These are phyloP conservation scores for Psilocybe tampanensis DNA, from an alignment of 768 basidiomycete species.

Conservation along the genomic window DNA sequence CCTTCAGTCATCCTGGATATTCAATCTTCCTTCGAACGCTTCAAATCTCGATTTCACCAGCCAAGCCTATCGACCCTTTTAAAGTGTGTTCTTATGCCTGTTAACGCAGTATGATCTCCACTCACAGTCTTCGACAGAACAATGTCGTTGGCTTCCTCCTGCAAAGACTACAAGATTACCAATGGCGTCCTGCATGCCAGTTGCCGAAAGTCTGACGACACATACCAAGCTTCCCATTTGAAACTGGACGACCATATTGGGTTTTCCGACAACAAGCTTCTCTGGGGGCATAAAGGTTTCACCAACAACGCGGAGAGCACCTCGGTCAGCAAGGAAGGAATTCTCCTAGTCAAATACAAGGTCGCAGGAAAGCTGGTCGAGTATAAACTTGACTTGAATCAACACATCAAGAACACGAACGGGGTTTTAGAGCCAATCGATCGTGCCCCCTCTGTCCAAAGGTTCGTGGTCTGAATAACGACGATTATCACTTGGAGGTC, in stretches of 20 bases:
- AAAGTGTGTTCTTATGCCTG: not conserved
- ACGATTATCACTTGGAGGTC: not conserved
- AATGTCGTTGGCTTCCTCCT: not conserved
- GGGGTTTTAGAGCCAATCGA: constrained; percentile 11
- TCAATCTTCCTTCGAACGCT: constrained; percentile 10
- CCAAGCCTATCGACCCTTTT: not conserved
- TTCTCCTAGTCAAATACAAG: constrained; percentile 17
- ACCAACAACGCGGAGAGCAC: constrained; percentile 12
- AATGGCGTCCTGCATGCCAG: constrained; percentile 16
- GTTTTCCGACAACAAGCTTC: constrained; percentile 16
- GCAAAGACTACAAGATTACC: not conserved
- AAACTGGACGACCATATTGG: constrained; percentile 20
- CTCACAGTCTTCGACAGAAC: not conserved
- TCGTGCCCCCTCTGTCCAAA: constrained; percentile 7
- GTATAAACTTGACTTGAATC: constrained; percentile 17
- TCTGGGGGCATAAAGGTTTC: constrained; percentile 18
- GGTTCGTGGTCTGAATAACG: not conserved
- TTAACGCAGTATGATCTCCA: not conserved
- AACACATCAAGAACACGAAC: constrained; percentile 14
- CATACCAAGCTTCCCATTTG: constrained; percentile 12
- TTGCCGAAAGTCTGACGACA: constrained; percentile 12
- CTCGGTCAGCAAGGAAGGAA: constrained; percentile 8
- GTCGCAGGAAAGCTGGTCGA: constrained; percentile 14
- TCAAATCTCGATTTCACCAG: constrained; percentile 10
- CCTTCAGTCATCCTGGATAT: constrained; percentile 1